Conservation (phyloP, 2,329 filamentous ascomycete genomes). For the Fusarium succisae region DNA sequence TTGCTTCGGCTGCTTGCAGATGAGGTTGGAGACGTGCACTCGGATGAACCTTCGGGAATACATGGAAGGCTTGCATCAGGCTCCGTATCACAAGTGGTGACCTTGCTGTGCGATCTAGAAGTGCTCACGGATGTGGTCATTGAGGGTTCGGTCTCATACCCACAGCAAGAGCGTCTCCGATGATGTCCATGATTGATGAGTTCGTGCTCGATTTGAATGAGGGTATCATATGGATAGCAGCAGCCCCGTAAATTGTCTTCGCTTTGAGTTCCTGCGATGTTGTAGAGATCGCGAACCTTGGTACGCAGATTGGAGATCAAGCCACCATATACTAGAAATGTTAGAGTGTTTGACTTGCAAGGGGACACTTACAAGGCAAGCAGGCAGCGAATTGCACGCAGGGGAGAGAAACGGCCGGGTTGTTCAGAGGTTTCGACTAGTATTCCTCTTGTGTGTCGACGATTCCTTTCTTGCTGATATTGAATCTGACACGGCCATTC, state of each 20-base stretch:
- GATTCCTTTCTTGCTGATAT: background rate
- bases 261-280: slow-evolving; percentile 40
- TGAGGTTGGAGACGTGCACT: slow-evolving; percentile 4
- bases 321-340: slow-evolving; percentile 44
- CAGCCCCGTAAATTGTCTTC: slow-evolving; percentile 42
- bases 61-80: slow-evolving; percentile 11
- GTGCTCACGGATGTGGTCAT: slow-evolving; percentile 34
- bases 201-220: slow-evolving; percentile 46
- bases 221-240: slow-evolving; percentile 42
- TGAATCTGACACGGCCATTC: background rate
- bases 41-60: slow-evolving; percentile 31
- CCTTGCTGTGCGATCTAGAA: background rate
- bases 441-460: background rate
- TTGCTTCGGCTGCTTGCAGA: slow-evolving; percentile 4
- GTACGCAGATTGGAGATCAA: slow-evolving; percentile 44
- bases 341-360: background rate
- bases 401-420: background rate
- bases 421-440: background rate
- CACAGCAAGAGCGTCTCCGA: slow-evolving; percentile 4
- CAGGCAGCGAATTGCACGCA: slow-evolving; percentile 24
- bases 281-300: slow-evolving; percentile 46
- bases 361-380: slow-evolving; percentile 40
- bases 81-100: background rate
- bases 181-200: slow-evolving; percentile 44
- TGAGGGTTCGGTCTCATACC: slow-evolving; percentile 33